Percentiles rank a stretch among this genome's conserved stretches.
phyloP scores from a whole-genome alignment of 2,329 filamentous ascomycete genomes.

The Apiospora aurea region DNA sequence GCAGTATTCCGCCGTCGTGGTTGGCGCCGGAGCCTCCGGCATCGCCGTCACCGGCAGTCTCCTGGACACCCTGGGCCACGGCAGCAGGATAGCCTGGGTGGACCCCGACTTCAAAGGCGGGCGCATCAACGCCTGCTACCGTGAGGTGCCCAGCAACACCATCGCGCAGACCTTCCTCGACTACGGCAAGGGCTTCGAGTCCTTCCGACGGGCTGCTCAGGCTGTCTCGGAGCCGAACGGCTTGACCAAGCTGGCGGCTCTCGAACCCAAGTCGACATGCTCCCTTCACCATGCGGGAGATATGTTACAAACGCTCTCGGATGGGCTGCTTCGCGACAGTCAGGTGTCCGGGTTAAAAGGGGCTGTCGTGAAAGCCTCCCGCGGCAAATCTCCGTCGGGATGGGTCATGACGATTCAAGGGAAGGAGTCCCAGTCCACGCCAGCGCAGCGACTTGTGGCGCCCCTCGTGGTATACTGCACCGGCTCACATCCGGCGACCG shows the following conservation, averaged over 20 bases:
- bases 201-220: slow-evolving; percentile 44
- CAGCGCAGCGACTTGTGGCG: neutral
- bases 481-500: slow-evolving; percentile 46
- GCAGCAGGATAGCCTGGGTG: slow-evolving; percentile 52
- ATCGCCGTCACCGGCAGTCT: neutral
- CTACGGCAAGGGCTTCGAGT: slow-evolving; percentile 42
- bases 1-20: neutral
- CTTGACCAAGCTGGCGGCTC: slow-evolving; percentile 56
- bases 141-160: slow-evolving; percentile 69
- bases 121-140: slow-evolving; percentile 60
- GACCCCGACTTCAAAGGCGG: slow-evolving; percentile 63
- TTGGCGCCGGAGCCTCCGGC: neutral
- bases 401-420: slow-evolving; percentile 8
- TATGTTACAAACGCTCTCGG: slow-evolving; percentile 53
- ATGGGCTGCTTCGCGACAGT: slow-evolving; percentile 50
- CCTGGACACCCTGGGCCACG: neutral
- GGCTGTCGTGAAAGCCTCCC: slow-evolving; percentile 39
- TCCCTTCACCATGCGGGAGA: slow-evolving; percentile 64
- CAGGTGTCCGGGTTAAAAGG: slow-evolving; percentile 48
- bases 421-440: neutral
- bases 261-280: slow-evolving; percentile 65
- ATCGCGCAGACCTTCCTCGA: slow-evolving; percentile 66
- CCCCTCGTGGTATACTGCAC: slow-evolving; percentile 27
- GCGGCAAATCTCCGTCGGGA: neutral
- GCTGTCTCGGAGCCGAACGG: slow-evolving; percentile 61